Evolutionary conservation across 176 grass and related monocot species (phyloP).

Genomic region (Elymus sibiricus): DNA sequence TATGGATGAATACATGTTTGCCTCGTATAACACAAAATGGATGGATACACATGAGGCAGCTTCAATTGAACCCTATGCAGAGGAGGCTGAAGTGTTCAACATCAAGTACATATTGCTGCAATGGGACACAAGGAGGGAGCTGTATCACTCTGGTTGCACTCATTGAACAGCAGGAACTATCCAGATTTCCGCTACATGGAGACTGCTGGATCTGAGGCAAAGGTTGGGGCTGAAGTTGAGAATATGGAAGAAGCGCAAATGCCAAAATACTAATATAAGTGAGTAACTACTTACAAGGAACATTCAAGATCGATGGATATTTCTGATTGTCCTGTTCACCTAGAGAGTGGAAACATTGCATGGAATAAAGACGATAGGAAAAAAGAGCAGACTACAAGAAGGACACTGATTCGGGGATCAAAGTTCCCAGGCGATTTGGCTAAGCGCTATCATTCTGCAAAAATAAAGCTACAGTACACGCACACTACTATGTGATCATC

Average conservation of each 20-base stretch:
- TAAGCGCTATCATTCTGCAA: too few species aligned
- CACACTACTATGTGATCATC: too few species aligned
- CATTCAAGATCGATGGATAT: neutral
- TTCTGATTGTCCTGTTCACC: neutral
- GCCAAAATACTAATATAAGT: neutral
- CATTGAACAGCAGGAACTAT: conserved; percentile 83
- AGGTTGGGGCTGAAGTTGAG: conserved; percentile 4
- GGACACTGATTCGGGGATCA: too few species aligned
- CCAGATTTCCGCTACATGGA: conserved; percentile 76
- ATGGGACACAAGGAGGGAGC: conserved; percentile 96
- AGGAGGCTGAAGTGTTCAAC: conserved; percentile 77
- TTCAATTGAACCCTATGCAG: conserved; percentile 75
- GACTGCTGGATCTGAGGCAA: conserved; percentile 21
- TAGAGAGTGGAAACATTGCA: neutral
- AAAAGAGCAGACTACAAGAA: too few species aligned
- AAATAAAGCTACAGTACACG: too few species aligned
- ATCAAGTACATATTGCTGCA: conserved; percentile 82
- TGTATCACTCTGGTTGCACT: conserved; percentile 89
- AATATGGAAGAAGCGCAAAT: conserved; percentile 16
- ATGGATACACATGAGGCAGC: conserved; percentile 83
- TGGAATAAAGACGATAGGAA: conserved; percentile 32
- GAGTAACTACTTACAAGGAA: neutral
- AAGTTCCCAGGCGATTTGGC: too few species aligned
- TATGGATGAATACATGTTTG: conserved; percentile 88
- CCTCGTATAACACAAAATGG: conserved; percentile 90